These are phyloP conservation scores for Bromus sterilis DNA, from an alignment of 176 grass and related monocot species.

Conservation along the genomic window DNA sequence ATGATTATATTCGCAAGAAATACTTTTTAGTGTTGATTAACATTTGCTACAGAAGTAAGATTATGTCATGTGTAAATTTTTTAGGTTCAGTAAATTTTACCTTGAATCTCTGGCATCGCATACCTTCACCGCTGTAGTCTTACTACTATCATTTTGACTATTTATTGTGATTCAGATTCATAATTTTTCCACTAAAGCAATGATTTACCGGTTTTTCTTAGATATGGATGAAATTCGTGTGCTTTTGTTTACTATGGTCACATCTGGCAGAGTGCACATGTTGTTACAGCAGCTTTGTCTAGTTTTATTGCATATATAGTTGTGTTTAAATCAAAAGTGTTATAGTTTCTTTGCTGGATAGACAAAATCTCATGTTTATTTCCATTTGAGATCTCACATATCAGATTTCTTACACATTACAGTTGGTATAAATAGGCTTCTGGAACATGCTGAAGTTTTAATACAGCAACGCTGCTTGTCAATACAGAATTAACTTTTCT, in stretches of 20 bases:
- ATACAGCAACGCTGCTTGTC: neutral
- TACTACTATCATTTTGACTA: neutral
- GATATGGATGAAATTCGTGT: neutral
- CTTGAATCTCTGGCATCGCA: neutral
- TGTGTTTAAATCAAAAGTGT: neutral
- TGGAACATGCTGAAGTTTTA: neutral
- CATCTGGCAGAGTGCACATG: neutral
- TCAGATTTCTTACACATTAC: neutral
- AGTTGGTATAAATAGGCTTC: neutral
- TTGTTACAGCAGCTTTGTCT: neutral
- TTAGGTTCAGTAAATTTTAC: neutral
- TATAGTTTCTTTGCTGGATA: neutral
- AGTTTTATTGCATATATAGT: neutral
- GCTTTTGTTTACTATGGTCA: neutral
- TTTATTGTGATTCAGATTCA: conserved; percentile 6
- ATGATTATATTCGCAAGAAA: neutral
- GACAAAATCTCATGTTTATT: neutral
- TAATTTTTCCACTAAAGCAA: neutral
- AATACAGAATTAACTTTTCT: neutral
- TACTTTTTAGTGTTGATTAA: neutral
- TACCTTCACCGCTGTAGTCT: neutral
- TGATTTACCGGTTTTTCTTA: neutral
- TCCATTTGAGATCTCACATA: conserved; percentile 2
- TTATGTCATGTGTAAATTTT: neutral
- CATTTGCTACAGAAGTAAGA: neutral